Evolutionary conservation across 2,329 filamentous ascomycete species (phyloP), one percentile per base, ranked within the genome.

Genomic region (Aspergillus uvarum): DNA sequence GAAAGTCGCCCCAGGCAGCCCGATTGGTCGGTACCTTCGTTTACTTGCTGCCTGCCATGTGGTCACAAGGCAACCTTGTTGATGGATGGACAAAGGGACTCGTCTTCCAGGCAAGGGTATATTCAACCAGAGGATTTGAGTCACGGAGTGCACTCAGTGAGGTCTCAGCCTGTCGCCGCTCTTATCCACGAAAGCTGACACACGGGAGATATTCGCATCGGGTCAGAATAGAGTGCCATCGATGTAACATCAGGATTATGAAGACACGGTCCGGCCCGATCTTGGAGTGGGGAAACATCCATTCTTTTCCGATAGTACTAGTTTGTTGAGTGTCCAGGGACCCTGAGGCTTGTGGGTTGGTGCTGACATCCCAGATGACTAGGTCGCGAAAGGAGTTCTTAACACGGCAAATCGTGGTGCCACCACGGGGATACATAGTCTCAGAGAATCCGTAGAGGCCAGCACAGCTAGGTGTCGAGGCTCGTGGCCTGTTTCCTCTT

Each of bases 1-100:
- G 16, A 59, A 61, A 59, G 35, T 59, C 31, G n/a, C 54, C 57
- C 54, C 35, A 24, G 52, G 47, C 55, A 52, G 56, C 60, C 60
- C 6, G 52, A 59, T 61, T 64, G 56, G 58, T 59, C 42, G 51
- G 42, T 58, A 59, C 38, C 56, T 50, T 61, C n/a, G 6, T 62
- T 61, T 63, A 53, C 16, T 44, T 44, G 38, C 38, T 44, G 38
- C 38, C 58, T 65, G 58, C 60, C 32, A 35, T 35, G 54, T 63
- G 31, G 47, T 53, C 51, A 60, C 54, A 61, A 52, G 47, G 29
- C 29, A 58, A 60, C 14, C n/a, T 55, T 54, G 26, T 8, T 29
- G 7, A 10, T 29, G 1, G 50, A 59, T 59, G n/a, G 54, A 59
- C 24, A 61, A 57, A 59, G 49, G 49, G n/a, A 52, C 56, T 58